Percentiles rank a stretch among this genome's conserved stretches.
Evolutionary conservation across 192 early-diverging fungal genomes (phyloP).

Genomic region (Coemansia sp.): DNA sequence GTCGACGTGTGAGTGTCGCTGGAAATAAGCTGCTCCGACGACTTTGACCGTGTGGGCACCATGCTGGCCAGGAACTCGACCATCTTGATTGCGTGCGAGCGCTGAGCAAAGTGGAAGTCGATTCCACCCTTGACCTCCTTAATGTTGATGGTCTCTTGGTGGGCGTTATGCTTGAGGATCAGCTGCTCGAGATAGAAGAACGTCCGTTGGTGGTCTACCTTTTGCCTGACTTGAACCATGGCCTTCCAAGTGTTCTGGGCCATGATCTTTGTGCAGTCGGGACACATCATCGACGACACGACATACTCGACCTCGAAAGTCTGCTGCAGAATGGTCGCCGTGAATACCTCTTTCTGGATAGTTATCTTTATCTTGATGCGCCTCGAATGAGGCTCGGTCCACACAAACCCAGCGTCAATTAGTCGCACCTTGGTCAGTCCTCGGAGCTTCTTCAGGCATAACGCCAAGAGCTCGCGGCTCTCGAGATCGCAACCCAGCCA

Average conservation of each 20-base stretch:
- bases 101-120: slow-evolving; percentile 93
- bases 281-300: slow-evolving; percentile 91
- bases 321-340: slow-evolving; percentile 94
- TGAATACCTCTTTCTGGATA: slow-evolving; percentile 98
- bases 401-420: slow-evolving; percentile 97
- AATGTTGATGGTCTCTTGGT: slow-evolving; percentile 98
- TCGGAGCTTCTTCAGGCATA: slow-evolving; percentile 91
- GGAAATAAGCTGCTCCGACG: slow-evolving; percentile 94
- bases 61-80: slow-evolving; percentile 88
- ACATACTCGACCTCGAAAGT: slow-evolving; percentile 95
- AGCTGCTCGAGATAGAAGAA: slow-evolving; percentile 98
- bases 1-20: slow-evolving; percentile 90
- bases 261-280: slow-evolving; percentile 91
- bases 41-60: slow-evolving; percentile 84
- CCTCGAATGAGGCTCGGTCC: slow-evolving; percentile 93
- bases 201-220: slow-evolving; percentile 96
- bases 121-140: slow-evolving; percentile 95
- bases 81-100: slow-evolving; percentile 94
- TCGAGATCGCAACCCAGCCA: slow-evolving; percentile 92
- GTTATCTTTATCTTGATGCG: slow-evolving; percentile 97
- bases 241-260: slow-evolving; percentile 99
- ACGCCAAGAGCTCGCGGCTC: slow-evolving; percentile 83
- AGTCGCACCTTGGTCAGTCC: slow-evolving; percentile 91
- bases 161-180: slow-evolving; percentile 96
- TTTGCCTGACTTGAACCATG: slow-evolving; percentile 96